These are phyloP conservation scores for Telfairia occidentalis DNA, from an alignment of 331 rosid species.

Conservation along the genomic window DNA sequence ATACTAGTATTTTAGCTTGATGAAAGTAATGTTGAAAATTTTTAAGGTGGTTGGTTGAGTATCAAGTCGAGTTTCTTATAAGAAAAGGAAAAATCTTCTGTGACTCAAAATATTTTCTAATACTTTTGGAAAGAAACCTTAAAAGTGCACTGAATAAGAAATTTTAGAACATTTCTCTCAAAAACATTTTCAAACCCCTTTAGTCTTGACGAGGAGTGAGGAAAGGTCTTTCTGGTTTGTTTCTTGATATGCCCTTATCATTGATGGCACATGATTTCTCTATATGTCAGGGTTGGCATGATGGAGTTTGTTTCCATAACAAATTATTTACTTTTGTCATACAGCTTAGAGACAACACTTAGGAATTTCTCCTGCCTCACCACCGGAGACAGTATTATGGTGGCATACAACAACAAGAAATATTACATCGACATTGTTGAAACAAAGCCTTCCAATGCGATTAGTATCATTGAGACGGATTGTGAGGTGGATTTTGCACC, in stretches of 20 bases:
- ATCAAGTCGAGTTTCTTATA: too few species aligned
- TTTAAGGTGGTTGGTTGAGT: neutral
- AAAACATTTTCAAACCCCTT: neutral
- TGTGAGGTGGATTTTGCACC: constrained; percentile 99
- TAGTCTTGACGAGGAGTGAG: neutral
- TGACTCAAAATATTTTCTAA: too few species aligned
- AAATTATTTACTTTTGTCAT: neutral
- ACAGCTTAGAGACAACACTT: constrained; percentile 37
- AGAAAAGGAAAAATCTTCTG: too few species aligned
- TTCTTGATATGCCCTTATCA: neutral
- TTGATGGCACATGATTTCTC: neutral
- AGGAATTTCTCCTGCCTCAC: constrained; percentile 94
- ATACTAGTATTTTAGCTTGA: neutral
- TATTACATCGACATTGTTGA: constrained; percentile 90
- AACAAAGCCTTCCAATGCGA: constrained; percentile 77
- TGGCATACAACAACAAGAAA: constrained; percentile 92
- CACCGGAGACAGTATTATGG: constrained; percentile 96
- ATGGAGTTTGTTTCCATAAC: neutral
- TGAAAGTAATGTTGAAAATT: neutral
- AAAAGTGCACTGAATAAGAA: too few species aligned
- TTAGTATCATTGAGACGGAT: constrained; percentile 93
- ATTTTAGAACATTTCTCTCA: neutral
- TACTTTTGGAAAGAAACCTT: too few species aligned
- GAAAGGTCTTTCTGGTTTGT: neutral
- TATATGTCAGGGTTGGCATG: neutral